Conservation (phyloP, 1,284 basidiomycete genomes). For the Vanrija sp. region DNA sequence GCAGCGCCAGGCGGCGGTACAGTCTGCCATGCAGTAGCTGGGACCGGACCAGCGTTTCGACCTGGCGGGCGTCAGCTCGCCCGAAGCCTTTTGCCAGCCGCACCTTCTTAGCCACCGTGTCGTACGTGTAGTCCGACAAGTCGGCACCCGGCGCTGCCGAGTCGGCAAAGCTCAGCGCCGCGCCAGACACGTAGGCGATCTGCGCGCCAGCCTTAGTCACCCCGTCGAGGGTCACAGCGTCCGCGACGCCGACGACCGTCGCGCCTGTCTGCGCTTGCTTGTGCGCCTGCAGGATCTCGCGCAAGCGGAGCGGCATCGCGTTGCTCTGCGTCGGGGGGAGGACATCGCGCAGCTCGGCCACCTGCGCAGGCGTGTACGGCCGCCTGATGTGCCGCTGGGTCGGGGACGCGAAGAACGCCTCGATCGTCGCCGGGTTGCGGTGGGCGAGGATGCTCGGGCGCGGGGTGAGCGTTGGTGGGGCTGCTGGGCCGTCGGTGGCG, state of each 20-base stretch:
- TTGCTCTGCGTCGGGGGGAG: conserved; percentile 16
- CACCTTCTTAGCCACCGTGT: conserved; percentile 17
- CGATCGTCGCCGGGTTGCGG: not conserved
- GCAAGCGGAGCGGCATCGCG: conserved; percentile 10
- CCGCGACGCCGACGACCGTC: conserved; percentile 5
- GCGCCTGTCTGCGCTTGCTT: conserved; percentile 4
- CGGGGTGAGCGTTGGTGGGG: too few relatives aligned
- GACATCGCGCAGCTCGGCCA: conserved; percentile 18
- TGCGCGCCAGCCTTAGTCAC: conserved; percentile 13
- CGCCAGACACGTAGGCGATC: conserved; percentile 13
- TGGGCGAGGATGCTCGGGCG: too few relatives aligned
- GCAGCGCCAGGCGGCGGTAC: not conserved
- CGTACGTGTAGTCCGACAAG: conserved; percentile 15
- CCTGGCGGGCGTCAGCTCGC: too few relatives aligned
- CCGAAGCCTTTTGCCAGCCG: too few relatives aligned
- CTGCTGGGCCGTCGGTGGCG: too few relatives aligned
- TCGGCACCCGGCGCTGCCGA: too few relatives aligned
- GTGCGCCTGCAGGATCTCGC: conserved; percentile 4
- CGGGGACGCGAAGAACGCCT: conserved; percentile 18
- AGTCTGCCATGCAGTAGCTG: conserved; percentile 14
- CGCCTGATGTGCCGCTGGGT: conserved; percentile 15
- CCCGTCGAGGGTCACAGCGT: conserved; percentile 7
- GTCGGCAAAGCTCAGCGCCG: not conserved
- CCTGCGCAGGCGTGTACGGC: conserved; percentile 19
- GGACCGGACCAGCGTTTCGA: conserved; percentile 8